Conservation (phyloP, 2,329 filamentous ascomycete species). For the Tothia fuscella region DNA sequence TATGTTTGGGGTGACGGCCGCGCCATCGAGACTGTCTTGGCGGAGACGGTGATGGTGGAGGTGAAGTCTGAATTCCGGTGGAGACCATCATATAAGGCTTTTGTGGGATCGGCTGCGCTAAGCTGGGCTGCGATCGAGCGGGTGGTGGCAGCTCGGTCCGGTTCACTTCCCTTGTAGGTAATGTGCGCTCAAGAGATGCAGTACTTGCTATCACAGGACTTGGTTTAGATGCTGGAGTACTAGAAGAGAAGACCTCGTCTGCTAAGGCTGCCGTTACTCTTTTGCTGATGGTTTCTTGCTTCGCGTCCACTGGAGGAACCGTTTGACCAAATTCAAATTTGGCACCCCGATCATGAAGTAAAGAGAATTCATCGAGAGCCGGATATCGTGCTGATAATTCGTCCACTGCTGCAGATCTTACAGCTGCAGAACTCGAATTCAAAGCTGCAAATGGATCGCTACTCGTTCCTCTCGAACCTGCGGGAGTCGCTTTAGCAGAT, state of each 20-base stretch:
- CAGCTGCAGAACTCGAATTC: constrained; percentile 49
- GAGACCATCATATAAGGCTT: constrained; percentile 45
- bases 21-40: constrained; percentile 38
- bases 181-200: constrained; percentile 7
- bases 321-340: constrained; percentile 67
- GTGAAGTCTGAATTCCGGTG: constrained; percentile 70
- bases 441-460: constrained; percentile 86
- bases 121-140: constrained; percentile 17
- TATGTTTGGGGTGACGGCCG: constrained; percentile 23
- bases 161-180: constrained; percentile 22
- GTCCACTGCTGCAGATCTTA: constrained; percentile 46
- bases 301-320: constrained; percentile 34
- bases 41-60: constrained; percentile 29
- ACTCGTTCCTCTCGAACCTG: constrained; percentile 52
- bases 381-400: constrained; percentile 81
- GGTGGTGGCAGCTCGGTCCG: constrained; percentile 14
- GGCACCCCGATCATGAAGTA: constrained; percentile 70
- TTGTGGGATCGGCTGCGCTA: constrained; percentile 34
- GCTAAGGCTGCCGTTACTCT: constrained; percentile 65
- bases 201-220: constrained; percentile 13
- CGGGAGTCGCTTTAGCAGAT: constrained; percentile 46
- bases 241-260: constrained; percentile 65
- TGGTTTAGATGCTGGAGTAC: constrained; percentile 14
- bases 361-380: constrained; percentile 81
- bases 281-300: constrained; percentile 46